Evolutionary conservation across 2,329 filamentous ascomycete genomes (phyloP), one percentile per base, ranked within the genome.

Genomic region (Penicillium sp.): DNA sequence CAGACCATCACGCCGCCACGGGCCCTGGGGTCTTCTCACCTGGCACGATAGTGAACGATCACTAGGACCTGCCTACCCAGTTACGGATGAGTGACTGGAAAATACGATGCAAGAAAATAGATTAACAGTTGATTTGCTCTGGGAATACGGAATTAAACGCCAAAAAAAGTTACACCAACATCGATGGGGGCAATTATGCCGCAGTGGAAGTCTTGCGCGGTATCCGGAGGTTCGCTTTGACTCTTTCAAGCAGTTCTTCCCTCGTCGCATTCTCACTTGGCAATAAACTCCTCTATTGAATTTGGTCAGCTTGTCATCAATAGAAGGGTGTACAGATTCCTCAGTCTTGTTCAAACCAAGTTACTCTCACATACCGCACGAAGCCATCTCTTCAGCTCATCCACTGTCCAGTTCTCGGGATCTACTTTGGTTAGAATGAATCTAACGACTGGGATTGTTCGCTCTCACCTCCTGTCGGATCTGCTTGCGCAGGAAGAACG

Each of bases 301-400:
- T 27, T 41, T 37, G 50, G 46, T 49, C 35, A 47, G 33, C 33
- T 35, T 41, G 29, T 19, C 11, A 46, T 37, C 30, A 30, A 31
- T 45, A 39, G 12, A 13, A 35, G 22, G 18, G 16, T 46, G n/a
- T 30, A 30, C 25, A n/a, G 22, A 30, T 37, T 14, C 35, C 14
- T 14, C 16, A 12, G 29, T 16, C 30, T 35, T 34, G 16, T 22
- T 19, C 9, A 28, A 27, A 39, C n/a, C 14, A 38, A 10, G 13
- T 44, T 18, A 6, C n/a, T 35, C 13, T 35, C 34, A 76, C 86
- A 72, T 79, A 95, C 92, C 61, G 80, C 81, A 38, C 82, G 82
- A 42, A 97, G 75, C 90, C 91, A 97, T 63, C 84, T 77, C 53
- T 82, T 79, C 70, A 95, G 76, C 64, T 97, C 89, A 40, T 89